Evolutionary conservation across 768 basidiomycete genomes (phyloP), one percentile per base, ranked within the genome.

Genomic region (Psilocybe cyanescens): DNA sequence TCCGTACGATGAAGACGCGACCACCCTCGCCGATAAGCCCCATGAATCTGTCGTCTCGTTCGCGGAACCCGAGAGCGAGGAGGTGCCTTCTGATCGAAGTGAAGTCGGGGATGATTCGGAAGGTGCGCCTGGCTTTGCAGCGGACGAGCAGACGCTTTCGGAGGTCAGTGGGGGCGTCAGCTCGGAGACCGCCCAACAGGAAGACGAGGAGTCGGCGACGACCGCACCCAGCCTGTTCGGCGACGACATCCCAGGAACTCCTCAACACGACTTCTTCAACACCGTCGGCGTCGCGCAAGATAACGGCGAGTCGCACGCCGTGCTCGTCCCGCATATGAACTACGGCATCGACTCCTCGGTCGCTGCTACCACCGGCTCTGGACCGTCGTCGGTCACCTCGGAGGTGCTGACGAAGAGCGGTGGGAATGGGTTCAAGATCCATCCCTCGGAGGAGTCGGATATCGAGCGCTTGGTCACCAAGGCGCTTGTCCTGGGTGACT

Each of bases 401-500:
- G 91, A 93, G 65, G 80, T 76, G 8, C 37, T 39, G 2, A 73
- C 89, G 70, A 95, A 91, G 76, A 87, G 79, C 65, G 90, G 89
- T 65, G 90, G 88, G 1, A 90, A 89, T 65, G 90, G 88, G 1
- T 99, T 99, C 83, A 88, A 83, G 75, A 96, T 99, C 65, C 97
- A 95, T 70, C 93, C 95, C 0, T 70, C 78, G 8, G 91, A 94
- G 45, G 95, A 97, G 74, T 89, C 89, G 8, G 92, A 97, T 63
- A 88, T 88, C 0, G 96, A 99, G 69, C 82, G 87, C 17, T 80
- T 99, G 14, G 83, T 99, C 65, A 97, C 97, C 1, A 94, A 94
- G 70, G 92, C 97, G 2, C 82, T 99, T 41, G 94, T 99, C 2
- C 81, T 99, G 8, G 97, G 97, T n/a, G 96, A 99, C 73, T 99